A percentile compares a stretch with the other conserved stretches of the same genome.
phyloP scores from a whole-genome alignment of 495 filamentous ascomycete species.

The Penicillium angulare region DNA sequence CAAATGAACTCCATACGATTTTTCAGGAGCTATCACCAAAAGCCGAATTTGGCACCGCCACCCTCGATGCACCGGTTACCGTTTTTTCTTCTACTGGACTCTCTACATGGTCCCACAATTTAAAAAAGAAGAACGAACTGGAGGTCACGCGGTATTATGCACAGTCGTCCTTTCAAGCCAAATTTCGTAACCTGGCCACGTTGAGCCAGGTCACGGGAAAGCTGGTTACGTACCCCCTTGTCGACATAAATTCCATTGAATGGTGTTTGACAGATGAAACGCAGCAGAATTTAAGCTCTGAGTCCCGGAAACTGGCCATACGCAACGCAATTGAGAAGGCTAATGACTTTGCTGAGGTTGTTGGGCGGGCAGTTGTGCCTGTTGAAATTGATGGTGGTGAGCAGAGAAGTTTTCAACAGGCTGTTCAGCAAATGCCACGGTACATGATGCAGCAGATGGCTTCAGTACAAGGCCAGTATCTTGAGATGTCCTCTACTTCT shows the following conservation, averaged over 20 bases:
- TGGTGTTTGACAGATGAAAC: constrained; percentile 25
- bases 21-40: constrained; percentile 8
- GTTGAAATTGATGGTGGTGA: constrained; percentile 13
- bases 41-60: background rate
- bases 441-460: too few relatives aligned
- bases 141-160: constrained; percentile 7
- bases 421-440: background rate
- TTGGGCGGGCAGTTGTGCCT: constrained; percentile 13
- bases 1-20: constrained; percentile 11
- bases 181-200: constrained; percentile 18
- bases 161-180: constrained; percentile 3
- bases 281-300: constrained; percentile 4
- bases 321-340: constrained; percentile 20
- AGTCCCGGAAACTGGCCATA: constrained; percentile 20
- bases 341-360: constrained; percentile 18
- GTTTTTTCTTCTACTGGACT: constrained; percentile 14
- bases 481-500: too few relatives aligned
- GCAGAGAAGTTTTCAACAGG: background rate
- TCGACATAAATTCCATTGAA: constrained; percentile 19
- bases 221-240: constrained; percentile 9
- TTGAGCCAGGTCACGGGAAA: constrained; percentile 12
- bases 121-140: constrained; percentile 4
- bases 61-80: constrained; percentile 13
- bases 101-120: constrained; percentile 9
- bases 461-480: too few relatives aligned